These are phyloP conservation scores for Escallonia rubra DNA, from an alignment of 129 eudicot species.

Conservation along the genomic window DNA sequence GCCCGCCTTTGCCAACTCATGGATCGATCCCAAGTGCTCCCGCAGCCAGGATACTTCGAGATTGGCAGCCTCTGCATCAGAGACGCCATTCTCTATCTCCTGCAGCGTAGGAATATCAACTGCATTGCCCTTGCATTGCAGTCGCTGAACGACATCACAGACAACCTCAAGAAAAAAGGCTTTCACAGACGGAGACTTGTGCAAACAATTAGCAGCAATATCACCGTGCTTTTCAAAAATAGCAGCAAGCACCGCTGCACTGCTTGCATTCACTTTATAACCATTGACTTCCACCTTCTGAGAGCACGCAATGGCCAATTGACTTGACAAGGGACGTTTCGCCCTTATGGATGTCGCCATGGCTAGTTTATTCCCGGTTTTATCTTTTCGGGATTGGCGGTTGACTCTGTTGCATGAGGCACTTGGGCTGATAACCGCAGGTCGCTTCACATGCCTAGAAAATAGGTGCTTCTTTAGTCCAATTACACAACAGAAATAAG, in stretches of 20 bases:
- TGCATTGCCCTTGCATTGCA: constrained; percentile 4
- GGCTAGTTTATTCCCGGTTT: no score
- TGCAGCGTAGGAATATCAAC: constrained; percentile 5
- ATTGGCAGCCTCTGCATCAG: constrained; percentile 13
- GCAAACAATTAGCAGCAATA: constrained; percentile 8
- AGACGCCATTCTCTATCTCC: constrained; percentile 5
- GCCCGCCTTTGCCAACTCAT: background rate
- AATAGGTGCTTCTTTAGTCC: no score
- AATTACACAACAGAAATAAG: no score
- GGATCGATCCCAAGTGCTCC: constrained; percentile 7
- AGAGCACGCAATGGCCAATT: background rate
- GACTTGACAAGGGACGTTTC: background rate
- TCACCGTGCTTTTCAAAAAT: constrained; percentile 30
- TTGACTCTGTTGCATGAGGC: no score
- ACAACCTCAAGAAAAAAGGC: constrained; percentile 19
- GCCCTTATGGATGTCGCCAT: constrained; percentile 5
- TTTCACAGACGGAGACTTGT: constrained; percentile 11
- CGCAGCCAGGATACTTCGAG: constrained; percentile 13
- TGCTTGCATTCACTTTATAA: constrained; percentile 33
- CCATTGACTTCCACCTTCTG: constrained; percentile 21
- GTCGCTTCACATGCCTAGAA: no score
- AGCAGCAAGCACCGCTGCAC: constrained; percentile 26
- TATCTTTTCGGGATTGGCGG: no score
- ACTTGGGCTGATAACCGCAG: no score
- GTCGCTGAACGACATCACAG: constrained; percentile 8